Evolutionary conservation across 805 yeast species (phyloP), one percentile per base, ranked within the genome.

Genomic region (Schwanniomyces pseudopolymorphus): DNA sequence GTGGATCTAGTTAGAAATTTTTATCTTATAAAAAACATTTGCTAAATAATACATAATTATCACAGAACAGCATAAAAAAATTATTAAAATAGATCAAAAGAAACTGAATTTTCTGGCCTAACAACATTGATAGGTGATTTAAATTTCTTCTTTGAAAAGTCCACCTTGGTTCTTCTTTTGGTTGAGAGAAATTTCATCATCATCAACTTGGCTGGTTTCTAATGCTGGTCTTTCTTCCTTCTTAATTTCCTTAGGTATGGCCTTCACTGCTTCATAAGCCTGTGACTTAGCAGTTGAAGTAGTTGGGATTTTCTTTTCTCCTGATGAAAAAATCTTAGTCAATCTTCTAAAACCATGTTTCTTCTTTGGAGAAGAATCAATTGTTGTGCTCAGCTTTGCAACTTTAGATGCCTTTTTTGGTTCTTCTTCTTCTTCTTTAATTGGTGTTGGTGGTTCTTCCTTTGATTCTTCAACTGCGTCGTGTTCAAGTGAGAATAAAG

Each of bases 131-230:
- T 26, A 17, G 36, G 19, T 26, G 9, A 1, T 10, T 42, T 57
- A 70, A 46, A 72, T 67, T 52, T 71, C 76, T 55, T 72, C 77
- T 52, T 69, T 72, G 53, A 72, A 72, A 22, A 70, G 51, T 4
- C 75, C 75, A 16, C 71, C 71, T 45, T 60, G 59, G 48, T 63
- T 64, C 31, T 57, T 46, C 43, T 56, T 55, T 44, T 60, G 59
- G 26, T 52, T 51, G 33, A 65, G 56, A 6, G 70, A 63, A 38
- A 65, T 46, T 19, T 67, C 73, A 35, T 66, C 72, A 24, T 57
- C 68, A 39, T 47, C 54, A 14, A 44, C 55, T 42, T 50, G 52
- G 40, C 49, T 43, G 42, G 33, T 25, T 36, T 36, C 41, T 38
- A 44, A 41, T 22, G 31, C 25, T 22, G 43, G 17, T 13, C 35